Evolutionary conservation across 495 filamentous ascomycete genomes (phyloP).

Genomic region (Penicillium egyptiacum): DNA sequence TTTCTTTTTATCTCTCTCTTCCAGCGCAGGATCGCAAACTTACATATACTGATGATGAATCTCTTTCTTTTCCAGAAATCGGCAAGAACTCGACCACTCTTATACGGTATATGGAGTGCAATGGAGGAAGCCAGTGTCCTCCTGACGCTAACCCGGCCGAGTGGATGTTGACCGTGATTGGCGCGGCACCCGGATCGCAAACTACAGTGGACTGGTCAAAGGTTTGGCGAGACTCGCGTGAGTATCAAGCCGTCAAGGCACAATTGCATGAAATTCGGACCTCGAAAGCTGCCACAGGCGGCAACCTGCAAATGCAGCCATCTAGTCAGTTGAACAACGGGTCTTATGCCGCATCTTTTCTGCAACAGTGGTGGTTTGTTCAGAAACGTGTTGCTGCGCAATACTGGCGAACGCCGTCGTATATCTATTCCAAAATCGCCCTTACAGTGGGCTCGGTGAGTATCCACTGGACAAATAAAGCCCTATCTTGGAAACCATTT

Average conservation of each 20-base stretch:
- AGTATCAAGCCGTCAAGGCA: conserved; percentile 59
- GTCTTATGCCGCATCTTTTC: neutral
- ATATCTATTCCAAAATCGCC: conserved; percentile 16
- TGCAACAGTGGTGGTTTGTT: conserved; percentile 17
- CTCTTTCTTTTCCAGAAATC: neutral
- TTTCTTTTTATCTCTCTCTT: neutral
- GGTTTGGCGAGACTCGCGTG: conserved; percentile 66
- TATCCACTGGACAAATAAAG: neutral
- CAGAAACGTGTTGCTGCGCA: conserved; percentile 46
- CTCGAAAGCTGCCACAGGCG: neutral
- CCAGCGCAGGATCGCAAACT: neutral
- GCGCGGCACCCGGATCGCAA: conserved; percentile 68
- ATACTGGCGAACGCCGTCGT: conserved; percentile 47
- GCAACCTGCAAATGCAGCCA: neutral
- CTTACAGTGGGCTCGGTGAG: conserved; percentile 6
- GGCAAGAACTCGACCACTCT: conserved; percentile 60
- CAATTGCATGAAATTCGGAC: conserved; percentile 45
- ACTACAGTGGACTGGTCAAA: conserved; percentile 72
- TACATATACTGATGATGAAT: neutral
- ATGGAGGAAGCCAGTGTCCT: conserved; percentile 64
- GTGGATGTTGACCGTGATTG: conserved; percentile 84
- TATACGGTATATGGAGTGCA: conserved; percentile 68
- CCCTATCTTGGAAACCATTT: neutral
- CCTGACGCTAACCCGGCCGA: conserved; percentile 74
- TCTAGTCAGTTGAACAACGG: neutral